phyloP scores from a whole-genome alignment of 2,329 filamentous ascomycete genomes.

The Aspergillus aculeatinus region DNA sequence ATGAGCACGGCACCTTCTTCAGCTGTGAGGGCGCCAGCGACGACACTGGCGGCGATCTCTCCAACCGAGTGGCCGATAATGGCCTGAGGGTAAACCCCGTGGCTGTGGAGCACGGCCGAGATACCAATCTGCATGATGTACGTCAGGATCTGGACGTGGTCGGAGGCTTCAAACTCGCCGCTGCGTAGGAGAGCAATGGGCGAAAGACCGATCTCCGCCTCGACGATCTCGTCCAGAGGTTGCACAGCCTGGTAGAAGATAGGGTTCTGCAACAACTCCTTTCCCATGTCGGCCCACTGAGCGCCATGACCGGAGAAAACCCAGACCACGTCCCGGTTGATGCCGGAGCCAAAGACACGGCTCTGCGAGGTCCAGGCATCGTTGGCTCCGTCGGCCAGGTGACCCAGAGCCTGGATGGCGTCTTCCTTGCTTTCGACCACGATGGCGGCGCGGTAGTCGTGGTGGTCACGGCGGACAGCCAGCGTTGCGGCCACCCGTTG shows the following conservation, averaged over 20 bases:
- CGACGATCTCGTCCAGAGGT: slow-evolving; percentile 27
- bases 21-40: slow-evolving; percentile 19
- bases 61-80: slow-evolving; percentile 47
- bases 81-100: slow-evolving; percentile 34
- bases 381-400: not conserved
- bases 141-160: slow-evolving; percentile 15
- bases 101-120: slow-evolving; percentile 31
- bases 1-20: slow-evolving; percentile 40
- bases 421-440: slow-evolving; percentile 23
- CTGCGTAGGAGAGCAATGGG: slow-evolving; percentile 2
- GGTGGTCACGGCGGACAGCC: slow-evolving; percentile 33
- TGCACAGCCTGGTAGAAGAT: slow-evolving; percentile 22
- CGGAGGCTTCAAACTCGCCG: slow-evolving; percentile 9
- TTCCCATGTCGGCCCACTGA: slow-evolving; percentile 44
- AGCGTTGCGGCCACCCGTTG: slow-evolving; percentile 27
- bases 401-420: slow-evolving; percentile 8
- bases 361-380: slow-evolving; percentile 11
- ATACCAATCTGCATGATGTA: slow-evolving; percentile 37
- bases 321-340: slow-evolving; percentile 25
- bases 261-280: slow-evolving; percentile 29
- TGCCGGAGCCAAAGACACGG: slow-evolving; percentile 21
- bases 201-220: slow-evolving; percentile 16
- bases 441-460: slow-evolving; percentile 31
- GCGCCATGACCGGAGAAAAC: slow-evolving; percentile 46
- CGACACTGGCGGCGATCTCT: slow-evolving; percentile 43